phyloP scores from a whole-genome alignment of 106 monocot genomes.

The Allium fistulosum region DNA sequence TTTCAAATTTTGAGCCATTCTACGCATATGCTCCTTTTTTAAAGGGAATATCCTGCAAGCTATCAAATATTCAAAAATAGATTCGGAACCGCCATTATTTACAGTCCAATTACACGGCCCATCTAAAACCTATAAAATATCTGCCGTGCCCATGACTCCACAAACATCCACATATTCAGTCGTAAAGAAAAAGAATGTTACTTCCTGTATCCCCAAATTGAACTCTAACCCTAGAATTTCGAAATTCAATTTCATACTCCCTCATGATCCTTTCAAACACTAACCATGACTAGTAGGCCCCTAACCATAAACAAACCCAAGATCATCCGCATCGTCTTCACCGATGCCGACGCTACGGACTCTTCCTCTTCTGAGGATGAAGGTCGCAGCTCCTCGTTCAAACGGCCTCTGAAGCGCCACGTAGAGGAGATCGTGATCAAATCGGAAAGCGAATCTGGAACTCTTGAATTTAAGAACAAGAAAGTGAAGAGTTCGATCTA shows the following conservation, averaged over 20 bases:
- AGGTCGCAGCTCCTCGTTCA: not conserved
- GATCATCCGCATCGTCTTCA: slow-evolving; percentile 17
- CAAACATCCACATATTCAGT: no score
- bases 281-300: not conserved
- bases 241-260: not conserved
- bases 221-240: not conserved
- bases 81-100: no score
- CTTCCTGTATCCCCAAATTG: no score
- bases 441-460: not conserved
- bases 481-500: not conserved
- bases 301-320: not conserved
- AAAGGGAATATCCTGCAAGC: no score
- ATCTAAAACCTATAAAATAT: no score
- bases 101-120: no score
- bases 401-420: slow-evolving; percentile 9
- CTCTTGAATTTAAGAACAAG: not conserved
- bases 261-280: not conserved
- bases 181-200: no score
- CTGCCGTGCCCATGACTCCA: no score
- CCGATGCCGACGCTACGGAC: slow-evolving; percentile 20
- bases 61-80: no score
- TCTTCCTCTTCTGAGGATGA: slow-evolving; percentile 16
- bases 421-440: slow-evolving; percentile 15
- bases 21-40: no score
- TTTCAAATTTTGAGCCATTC: no score